Evolutionary conservation across 1,139 yeast species (phyloP), one percentile per base, ranked within the genome.

Genomic region (Blastobotrys raffinosifermentans): DNA sequence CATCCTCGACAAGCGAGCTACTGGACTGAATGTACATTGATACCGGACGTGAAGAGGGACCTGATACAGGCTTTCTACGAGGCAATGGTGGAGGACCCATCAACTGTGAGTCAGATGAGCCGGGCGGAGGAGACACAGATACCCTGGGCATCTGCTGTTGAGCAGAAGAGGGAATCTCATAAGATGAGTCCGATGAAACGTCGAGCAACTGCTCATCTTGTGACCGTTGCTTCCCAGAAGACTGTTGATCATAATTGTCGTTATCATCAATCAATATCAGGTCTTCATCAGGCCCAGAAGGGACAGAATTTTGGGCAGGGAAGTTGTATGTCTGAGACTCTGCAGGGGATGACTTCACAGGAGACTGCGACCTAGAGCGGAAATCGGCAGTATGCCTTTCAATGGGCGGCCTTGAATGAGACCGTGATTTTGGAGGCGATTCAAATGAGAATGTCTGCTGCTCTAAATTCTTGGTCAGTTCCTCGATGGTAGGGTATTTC

Each of bases 401-500:
- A n/a, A n/a, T n/a, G n/a, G n/a, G n/a, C n/a, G n/a, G n/a, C n/a
- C n/a, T n/a, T 8, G 27, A 25, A 6, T 6, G 14, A 6, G 27
- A 14, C 14, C 27, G 27, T n/a, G 27, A 25, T 25, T 25, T 25
- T 16, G 34, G 29, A 9, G 37, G 32, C 19, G 38, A 29, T 20
- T 40, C 41, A 31, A 44, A 44, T 11, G 38, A 43, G 29, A 50
- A 45, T 16, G 49, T 39, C 13, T 47, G 43, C 27, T 41, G 46
- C 32, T 51, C 55, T 32, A 56, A 34, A 11, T 47, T 44, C 32
- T 40, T 40, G 11, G 58, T 52, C 32, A 61, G 53, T 35, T 58
- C 64, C 37, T 60, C 66, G 17, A 61, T 55, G 0, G 64, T 49
- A 3, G 65, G 66, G 45, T 46, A 61, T 32, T 60, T 43, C 10